These are phyloP conservation scores for Colletotrichum orbiculare DNA, from an alignment of 2,329 filamentous ascomycete species.

Conservation along the genomic window DNA sequence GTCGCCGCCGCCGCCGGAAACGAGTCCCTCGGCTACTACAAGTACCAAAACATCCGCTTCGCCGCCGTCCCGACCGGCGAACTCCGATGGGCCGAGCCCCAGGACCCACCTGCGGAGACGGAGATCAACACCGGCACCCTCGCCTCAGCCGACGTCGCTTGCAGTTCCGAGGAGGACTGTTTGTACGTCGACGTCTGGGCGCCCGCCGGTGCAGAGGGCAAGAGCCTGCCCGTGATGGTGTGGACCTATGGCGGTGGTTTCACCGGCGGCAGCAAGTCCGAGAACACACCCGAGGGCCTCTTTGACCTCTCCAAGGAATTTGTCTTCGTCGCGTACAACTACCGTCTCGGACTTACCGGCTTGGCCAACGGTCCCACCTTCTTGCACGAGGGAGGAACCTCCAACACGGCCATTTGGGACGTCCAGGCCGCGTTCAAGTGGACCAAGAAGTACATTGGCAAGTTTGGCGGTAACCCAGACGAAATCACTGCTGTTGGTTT, in stretches of 20 bases:
- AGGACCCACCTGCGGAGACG: slow-evolving; percentile 9
- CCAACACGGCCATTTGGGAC: slow-evolving; percentile 39
- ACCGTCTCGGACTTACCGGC: no score
- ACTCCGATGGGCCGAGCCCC: slow-evolving; percentile 35
- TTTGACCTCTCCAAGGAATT: slow-evolving; percentile 43
- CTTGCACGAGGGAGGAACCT: no score
- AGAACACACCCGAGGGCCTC: slow-evolving; percentile 43
- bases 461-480: slow-evolving; percentile 61
- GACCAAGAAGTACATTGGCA: slow-evolving; percentile 60
- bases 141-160: no score
- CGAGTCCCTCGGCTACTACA: slow-evolving; percentile 23
- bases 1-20: slow-evolving; percentile 17
- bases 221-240: slow-evolving; percentile 48
- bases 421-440: slow-evolving; percentile 55
- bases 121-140: slow-evolving; percentile 17
- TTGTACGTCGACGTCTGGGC: no score
- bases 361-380: no score
- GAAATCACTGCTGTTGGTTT: slow-evolving; percentile 64
- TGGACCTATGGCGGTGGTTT: slow-evolving; percentile 62
- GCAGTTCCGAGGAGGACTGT: no score
- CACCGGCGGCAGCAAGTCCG: slow-evolving; percentile 37
- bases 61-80: slow-evolving; percentile 40
- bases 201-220: background rate
- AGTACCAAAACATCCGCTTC: slow-evolving; percentile 43
- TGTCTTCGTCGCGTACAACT: no score